phyloP scores from a whole-genome alignment of 2,329 filamentous ascomycete species.

The Apiospora phragmitis region DNA sequence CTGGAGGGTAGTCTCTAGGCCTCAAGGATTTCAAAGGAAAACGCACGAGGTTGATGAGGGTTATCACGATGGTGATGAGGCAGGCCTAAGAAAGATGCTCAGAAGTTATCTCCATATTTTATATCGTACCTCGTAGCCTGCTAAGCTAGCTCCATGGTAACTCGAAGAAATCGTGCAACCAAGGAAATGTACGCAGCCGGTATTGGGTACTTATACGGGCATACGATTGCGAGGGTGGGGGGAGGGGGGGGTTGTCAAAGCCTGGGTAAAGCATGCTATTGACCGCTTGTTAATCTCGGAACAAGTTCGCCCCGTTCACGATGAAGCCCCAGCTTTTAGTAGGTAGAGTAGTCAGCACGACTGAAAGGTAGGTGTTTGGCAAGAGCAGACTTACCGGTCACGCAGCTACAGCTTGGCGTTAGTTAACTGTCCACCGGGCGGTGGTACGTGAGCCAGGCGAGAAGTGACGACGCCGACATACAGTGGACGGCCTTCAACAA shows the following conservation, averaged over 20 bases:
- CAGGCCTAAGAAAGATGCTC: background rate
- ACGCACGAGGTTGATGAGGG: background rate
- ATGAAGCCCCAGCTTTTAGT: background rate
- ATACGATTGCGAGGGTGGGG: background rate
- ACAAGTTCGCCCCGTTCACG: background rate
- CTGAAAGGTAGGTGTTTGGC: too few relatives aligned
- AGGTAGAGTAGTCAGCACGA: too few relatives aligned
- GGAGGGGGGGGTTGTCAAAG: too few relatives aligned
- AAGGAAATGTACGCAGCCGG: background rate
- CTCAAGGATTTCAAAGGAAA: slow-evolving; percentile 12
- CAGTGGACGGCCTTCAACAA: background rate
- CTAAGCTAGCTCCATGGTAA: background rate
- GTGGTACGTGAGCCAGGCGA: background rate
- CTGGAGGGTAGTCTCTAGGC: slow-evolving; percentile 11
- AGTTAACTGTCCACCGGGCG: too few relatives aligned
- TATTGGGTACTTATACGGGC: background rate
- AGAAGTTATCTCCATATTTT: background rate
- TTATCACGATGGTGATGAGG: background rate
- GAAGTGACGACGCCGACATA: background rate
- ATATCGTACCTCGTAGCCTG: background rate
- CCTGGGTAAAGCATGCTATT: too few relatives aligned
- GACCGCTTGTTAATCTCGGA: too few relatives aligned
- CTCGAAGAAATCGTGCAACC: background rate
- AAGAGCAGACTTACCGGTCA: too few relatives aligned
- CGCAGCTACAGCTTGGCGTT: too few relatives aligned